Base-by-base conservation (phyloP, 495 filamentous ascomycete genomes). In the Daldinia grandis region DNA sequence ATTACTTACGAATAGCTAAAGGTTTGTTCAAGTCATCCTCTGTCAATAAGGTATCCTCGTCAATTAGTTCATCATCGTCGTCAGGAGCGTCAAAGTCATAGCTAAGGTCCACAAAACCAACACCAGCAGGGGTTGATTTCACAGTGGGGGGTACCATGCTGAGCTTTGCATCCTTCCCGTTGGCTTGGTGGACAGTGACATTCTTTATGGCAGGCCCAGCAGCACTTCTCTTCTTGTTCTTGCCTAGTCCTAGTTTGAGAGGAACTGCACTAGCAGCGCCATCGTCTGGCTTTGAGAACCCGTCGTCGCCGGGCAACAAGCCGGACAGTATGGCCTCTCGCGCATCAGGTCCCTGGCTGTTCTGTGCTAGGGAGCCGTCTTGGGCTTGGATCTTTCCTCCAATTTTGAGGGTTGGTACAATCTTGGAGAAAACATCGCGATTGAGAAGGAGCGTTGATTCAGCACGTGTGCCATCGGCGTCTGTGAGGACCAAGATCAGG, bases 281-380 rank as follows among this genome's bases (percentile, higher is more conserved):
- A 66, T 88, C 83, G 58, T 91, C 87, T 2, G 90, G 89, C 81
- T 96, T 98, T 58, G 88, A 82, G 80, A 97, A 91, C 1, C 80
- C 87, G 4, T 81, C 85, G 3, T 81, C 85, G 25, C 88, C 87
- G 4, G 81, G 75, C 0, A 95, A 80, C 49, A 98, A 80, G 0
- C 95, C 96, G 1, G 93, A 93, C 30, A 98, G 80, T 19, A 98
- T 88, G 0, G 92, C 92, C 79, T 95, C 93, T 21, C 86, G 81
- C 56, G 80, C 81, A 69, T 87, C 86, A 4, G 79, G 76, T 31
- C 83, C 75, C 8, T 79, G 79, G 17, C 81, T 74, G 12, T 76
- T 73, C 51, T 76, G 75, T 3, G 80, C 86, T 60, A 91, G 85
- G 14, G 78, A 79, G 10, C 88, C 89, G 79, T 92, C 89, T 76